Evolutionary conservation across 768 basidiomycete species (phyloP), one percentile per base, ranked within the genome.

Genomic region (Brasilioporus rufonigricans): DNA sequence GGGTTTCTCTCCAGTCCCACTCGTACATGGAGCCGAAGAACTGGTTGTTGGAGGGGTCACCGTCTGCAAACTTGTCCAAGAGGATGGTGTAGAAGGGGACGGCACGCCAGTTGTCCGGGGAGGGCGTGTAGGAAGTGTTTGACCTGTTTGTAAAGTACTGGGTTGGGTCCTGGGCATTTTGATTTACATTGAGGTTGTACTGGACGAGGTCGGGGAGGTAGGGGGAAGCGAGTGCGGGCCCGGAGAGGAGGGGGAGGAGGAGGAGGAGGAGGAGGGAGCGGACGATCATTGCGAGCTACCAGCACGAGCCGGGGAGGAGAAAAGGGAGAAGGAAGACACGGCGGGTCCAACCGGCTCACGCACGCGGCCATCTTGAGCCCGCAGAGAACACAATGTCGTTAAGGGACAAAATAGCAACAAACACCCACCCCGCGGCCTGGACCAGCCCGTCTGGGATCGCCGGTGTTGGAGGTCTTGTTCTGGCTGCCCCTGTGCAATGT

Each of bases 31-130:
- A 83, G 26, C 77, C 77, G 67, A 93, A 97, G 71, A 76, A 95
- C 76, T 96, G 91, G 69, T 97, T 94, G 67, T 96, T 97, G 41
- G 83, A 73, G 3, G 94, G 94, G 68, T 93, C 89, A 1, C 94
- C 94, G 62, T 96, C 93, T 14, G 92, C 92, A 66, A 91, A 96
- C 73, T 96, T 96, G 80, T 97, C 94, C 61, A 94, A 71, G 48
- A 96, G 85, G 63, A 93, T 64, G 40, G 87, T 90, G 67, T 93
- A 93, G 48, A 84, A 78, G 1, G 91, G 91, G 12, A 92, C 72
- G 7, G 81, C 74, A 19, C 94, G 84, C 94, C 94, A 97, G 71
- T 97, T 97, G 14, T 59, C 44, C 0, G 94, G 94, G 0, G 92
- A 94, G 0, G 81, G 78, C 0, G 83, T 88, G 71, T 95, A 94